Evolutionary conservation across 2,329 filamentous ascomycete species (phyloP), one percentile per base, ranked within the genome.

Genomic region (Aureobasidium vineae): DNA sequence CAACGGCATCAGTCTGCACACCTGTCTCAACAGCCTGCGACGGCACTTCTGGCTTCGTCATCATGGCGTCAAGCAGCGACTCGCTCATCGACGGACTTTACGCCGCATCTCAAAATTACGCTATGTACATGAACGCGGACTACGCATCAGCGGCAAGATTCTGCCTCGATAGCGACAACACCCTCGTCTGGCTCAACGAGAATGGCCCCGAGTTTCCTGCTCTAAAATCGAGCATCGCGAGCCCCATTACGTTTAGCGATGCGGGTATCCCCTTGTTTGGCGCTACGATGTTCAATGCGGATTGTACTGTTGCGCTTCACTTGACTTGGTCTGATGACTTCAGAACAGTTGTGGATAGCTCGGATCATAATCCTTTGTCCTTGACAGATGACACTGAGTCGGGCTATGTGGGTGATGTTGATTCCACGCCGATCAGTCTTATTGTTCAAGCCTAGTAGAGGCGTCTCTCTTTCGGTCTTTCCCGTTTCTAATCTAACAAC

Each of bases 81-180:
- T 10, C n/a, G 41, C 2, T 1, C n/a, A 6, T 41, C 16, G 19
- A 41, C 40, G 19, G 41, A 10, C 11, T 21, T 21, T 21, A 45
- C 19, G n/a, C 41, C 8, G 2, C 4, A 10, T 2, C 2, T 2
- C 1, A 3, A 4, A 19, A 7, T 6, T 3, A 4, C 5, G 5
- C 38, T 11, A 40, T 40, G 2, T 13, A 15, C 13, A 40, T 40
- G 11, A 15, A 5, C 38, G 38, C 2, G 16, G 38, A 40, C 38
- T 40, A 15, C 28, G 28, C 28, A 28, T 28, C 38, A 40, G 41
- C 41, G 10, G 2, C 2, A 2, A n/a, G 11, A 4, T 45, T 45
- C n/a, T 45, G 41, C 11, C 7, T 45, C 19, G 10, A 2, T 10
- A 21, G 6, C 21, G 6, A 11, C 3, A 45, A 45, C 41, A 6